A percentile compares a stretch with the other conserved stretches of the same genome.
Conservation (phyloP, 495 filamentous ascomycete genomes). For the Xylaria intraflava region DNA sequence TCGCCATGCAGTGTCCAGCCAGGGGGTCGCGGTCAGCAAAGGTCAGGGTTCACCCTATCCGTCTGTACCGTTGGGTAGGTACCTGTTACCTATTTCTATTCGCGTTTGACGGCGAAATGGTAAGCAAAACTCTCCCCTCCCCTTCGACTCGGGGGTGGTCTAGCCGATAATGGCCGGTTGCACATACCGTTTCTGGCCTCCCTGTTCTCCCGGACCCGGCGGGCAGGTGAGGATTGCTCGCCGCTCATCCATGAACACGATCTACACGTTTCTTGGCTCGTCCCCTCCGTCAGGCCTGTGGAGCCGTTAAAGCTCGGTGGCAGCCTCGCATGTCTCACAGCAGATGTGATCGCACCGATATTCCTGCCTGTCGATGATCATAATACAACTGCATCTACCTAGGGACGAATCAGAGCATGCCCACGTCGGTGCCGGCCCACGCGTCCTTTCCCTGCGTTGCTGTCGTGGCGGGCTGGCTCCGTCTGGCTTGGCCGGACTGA, state of each 20-base stretch:
- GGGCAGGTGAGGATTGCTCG: neutral
- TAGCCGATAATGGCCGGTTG: constrained; percentile 1
- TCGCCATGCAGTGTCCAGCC: neutral
- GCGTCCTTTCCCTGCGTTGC: neutral
- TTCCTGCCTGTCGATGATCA: constrained; percentile 33
- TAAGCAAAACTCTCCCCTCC: neutral
- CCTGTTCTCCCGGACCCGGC: neutral
- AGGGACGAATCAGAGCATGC: neutral
- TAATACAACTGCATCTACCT: constrained; percentile 35
- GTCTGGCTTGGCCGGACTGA: too few species aligned
- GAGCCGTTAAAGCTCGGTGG: constrained; percentile 18
- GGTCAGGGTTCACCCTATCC: neutral
- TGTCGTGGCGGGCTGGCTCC: neutral
- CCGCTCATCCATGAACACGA: neutral
- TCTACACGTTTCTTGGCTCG: neutral
- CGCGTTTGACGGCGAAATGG: neutral
- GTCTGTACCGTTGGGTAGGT: too few species aligned
- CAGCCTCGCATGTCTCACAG: constrained; percentile 30
- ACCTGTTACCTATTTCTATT: neutral
- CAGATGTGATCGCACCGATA: constrained; percentile 37
- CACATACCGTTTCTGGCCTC: neutral
- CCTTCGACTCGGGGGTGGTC: neutral
- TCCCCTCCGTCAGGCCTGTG: neutral
- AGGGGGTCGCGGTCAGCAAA: constrained; percentile 1
- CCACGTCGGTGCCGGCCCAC: neutral